A percentile compares a stretch with the other conserved stretches of the same genome.
Conservation (phyloP, 768 basidiomycete species). For the Rhodotorula kratochvilovae region DNA sequence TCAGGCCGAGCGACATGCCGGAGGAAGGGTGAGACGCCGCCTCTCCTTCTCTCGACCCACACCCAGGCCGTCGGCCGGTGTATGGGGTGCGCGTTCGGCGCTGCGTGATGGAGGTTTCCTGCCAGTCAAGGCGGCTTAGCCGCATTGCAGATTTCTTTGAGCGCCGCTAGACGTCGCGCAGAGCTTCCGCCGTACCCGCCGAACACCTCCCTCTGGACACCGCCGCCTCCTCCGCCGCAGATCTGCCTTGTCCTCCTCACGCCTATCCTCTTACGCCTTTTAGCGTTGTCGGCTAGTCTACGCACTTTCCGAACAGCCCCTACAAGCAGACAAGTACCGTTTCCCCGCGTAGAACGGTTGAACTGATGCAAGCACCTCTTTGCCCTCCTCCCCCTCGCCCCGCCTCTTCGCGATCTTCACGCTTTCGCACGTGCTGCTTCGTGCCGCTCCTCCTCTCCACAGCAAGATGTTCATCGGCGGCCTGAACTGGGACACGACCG, state of each 20-base stretch:
- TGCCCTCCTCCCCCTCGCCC: neutral
- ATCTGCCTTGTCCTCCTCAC: neutral
- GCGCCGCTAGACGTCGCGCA: too few relatives aligned
- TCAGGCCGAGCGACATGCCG: slow-evolving; percentile 86
- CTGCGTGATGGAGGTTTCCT: too few relatives aligned
- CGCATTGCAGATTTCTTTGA: too few relatives aligned
- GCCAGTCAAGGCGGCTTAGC: too few relatives aligned
- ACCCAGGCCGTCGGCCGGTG: too few relatives aligned
- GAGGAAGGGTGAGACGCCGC: slow-evolving; percentile 91
- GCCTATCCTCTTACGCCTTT: too few relatives aligned
- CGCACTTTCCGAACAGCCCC: neutral
- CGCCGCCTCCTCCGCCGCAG: too few relatives aligned
- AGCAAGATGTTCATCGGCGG: slow-evolving; percentile 99
- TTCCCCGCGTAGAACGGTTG: slow-evolving; percentile 25
- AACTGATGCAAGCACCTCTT: slow-evolving; percentile 26
- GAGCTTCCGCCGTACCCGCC: too few relatives aligned
- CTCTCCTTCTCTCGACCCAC: too few relatives aligned
- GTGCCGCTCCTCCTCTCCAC: slow-evolving; percentile 38
- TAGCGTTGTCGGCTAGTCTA: neutral
- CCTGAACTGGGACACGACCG: slow-evolving; percentile 99
- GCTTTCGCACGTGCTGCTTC: slow-evolving; percentile 44
- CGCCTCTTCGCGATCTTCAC: slow-evolving; percentile 37
- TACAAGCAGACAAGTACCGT: slow-evolving; percentile 36
- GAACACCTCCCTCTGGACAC: too few relatives aligned
- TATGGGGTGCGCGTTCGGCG: too few relatives aligned